Base-by-base conservation (phyloP, 78 protist genomes). In the Ministeria vibrans region DNA sequence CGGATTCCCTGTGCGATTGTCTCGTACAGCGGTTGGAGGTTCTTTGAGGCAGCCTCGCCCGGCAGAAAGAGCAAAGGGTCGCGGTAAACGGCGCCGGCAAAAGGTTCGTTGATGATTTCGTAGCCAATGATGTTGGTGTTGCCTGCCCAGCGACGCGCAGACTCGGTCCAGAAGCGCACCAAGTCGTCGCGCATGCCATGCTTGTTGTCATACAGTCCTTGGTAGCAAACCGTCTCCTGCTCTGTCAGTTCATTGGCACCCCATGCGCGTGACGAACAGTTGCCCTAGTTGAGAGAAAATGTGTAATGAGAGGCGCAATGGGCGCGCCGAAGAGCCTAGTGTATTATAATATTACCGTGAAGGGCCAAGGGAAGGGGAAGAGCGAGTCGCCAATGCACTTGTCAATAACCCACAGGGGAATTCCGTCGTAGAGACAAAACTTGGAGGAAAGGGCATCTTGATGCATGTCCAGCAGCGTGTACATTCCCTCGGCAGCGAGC, bases 51-150 rank as follows among this genome's bases (percentile, higher is more conserved):
- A n/a, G 93, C 91, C 45, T 39, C 69, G 3, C 91, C 91, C 27
- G 86, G 77, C 34, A 81, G 20, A 13, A 90, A 15, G 20, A 75
- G 62, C 15, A 6, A 25, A 45, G 92, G 92, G 42, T 89, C 25
- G 39, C 22, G 22, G 64, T 75, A 80, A 32, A 81, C 63, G 36
- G 89, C 87, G 6, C 96, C 96, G 6, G 79, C 80, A 85, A 86
- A 93, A 39, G 91, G 95, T 61, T 94, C 97, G 82, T 94, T 94
- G 38, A 91, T 76, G 28, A 94, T 55, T 82, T 94, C 95, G 73
- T 88, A 92, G 55, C 89, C 93, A 1, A 94, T n/a, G 1, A 90
- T 84, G 34, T 79, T 43, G 2, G 82, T 39, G 22, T 3, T 11
- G 38, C 27, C 46, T 23, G 23, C 38, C n/a, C 90, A 86, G 0